A percentile compares a stretch with the other conserved stretches of the same genome.
Conservation (phyloP, 1,284 basidiomycete species). For the Trametes versicolor region DNA sequence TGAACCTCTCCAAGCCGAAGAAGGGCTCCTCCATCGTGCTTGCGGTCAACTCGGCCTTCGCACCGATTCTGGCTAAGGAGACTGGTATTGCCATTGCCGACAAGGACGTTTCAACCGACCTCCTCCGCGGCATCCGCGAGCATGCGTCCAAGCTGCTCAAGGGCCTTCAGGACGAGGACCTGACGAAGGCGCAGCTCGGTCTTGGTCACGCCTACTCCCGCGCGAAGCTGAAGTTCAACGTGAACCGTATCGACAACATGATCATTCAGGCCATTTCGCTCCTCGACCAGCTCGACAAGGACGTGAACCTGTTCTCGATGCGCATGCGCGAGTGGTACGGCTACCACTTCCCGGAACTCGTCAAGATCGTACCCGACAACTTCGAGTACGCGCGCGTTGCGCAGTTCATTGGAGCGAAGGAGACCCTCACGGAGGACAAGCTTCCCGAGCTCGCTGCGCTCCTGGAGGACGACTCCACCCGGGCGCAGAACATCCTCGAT, state of each 20-base stretch:
- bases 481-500: conserved; percentile 95
- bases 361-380: conserved; percentile 95
- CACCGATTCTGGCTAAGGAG: conserved; percentile 83
- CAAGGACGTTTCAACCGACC: conserved; percentile 87
- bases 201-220: conserved; percentile 98
- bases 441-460: conserved; percentile 86
- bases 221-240: conserved; percentile 99
- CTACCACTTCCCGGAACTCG: conserved; percentile 99
- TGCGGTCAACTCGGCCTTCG: conserved; percentile 87
- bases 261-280: conserved; percentile 99
- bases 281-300: conserved; percentile 99
- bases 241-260: conserved; percentile 99
- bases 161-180: conserved; percentile 90
- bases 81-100: conserved; percentile 87
- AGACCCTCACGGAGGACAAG: conserved; percentile 76
- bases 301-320: conserved; percentile 99
- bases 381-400: conserved; percentile 93
- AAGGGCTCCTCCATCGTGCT: conserved; percentile 81
- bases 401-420: conserved; percentile 94
- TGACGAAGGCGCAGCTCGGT: conserved; percentile 94
- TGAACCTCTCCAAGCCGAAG: conserved; percentile 88
- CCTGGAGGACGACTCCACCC: conserved; percentile 87
- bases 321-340: conserved; percentile 99
- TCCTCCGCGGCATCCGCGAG: conserved; percentile 93
- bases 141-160: conserved; percentile 94